Conservation (phyloP, 164 flowering plant genomes). For the Pachysandra terminalis region DNA sequence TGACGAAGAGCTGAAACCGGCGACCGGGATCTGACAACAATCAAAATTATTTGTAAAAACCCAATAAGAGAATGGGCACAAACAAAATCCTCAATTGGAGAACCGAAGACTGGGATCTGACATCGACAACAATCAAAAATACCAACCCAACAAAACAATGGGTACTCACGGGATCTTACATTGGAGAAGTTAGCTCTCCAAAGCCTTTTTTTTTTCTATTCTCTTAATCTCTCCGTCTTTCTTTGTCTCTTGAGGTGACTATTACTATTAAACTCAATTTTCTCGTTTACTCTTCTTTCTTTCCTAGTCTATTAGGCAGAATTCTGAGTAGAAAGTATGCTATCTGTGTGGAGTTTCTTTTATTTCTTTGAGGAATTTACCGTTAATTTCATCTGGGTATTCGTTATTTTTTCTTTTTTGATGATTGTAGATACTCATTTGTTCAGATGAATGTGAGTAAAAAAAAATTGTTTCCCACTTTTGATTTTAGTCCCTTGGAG, state of each 20-base stretch:
- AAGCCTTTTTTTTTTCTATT: background rate
- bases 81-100: background rate
- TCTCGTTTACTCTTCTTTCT: background rate
- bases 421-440: background rate
- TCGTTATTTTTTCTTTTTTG: background rate
- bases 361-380: background rate
- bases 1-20: background rate
- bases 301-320: background rate
- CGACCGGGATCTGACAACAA: background rate
- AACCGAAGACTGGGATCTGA: constrained; percentile 1
- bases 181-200: background rate
- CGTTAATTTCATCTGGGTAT: background rate
- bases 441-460: too few relatives aligned
- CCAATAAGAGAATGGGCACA: background rate
- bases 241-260: background rate
- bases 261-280: background rate
- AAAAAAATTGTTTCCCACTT: too few relatives aligned
- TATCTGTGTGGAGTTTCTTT: background rate
- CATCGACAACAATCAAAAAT: background rate
- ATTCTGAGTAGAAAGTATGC: background rate
- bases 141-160: background rate
- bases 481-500: too few relatives aligned
- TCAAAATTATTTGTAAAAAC: background rate
- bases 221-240: background rate
- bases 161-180: background rate